Percentiles rank a stretch among this genome's conserved stretches.
Conservation (phyloP, 257 asterid species). For the Handroanthus guayacan region DNA sequence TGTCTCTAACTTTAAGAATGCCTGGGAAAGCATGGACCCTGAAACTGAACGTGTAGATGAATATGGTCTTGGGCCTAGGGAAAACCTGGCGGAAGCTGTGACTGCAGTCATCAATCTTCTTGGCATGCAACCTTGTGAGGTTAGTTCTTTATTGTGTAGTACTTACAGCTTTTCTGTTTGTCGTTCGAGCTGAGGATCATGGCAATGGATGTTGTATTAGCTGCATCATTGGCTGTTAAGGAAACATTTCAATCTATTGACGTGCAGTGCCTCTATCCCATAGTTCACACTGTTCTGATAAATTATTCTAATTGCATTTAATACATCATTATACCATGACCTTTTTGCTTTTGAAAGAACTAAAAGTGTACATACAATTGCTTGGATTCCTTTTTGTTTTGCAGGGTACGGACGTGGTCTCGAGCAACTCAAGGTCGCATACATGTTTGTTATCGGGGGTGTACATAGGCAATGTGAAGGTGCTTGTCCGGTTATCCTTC, state of each 20-base stretch:
- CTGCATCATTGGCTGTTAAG: neutral
- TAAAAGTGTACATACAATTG: neutral
- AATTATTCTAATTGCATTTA: neutral
- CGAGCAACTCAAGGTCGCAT: constrained; percentile 91
- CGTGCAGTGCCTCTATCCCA: neutral
- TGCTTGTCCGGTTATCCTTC: constrained; percentile 85
- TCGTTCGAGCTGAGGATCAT: neutral
- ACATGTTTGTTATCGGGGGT: constrained; percentile 91
- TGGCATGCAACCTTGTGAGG: constrained; percentile 99
- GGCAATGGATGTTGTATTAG: neutral
- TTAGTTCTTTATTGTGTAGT: constrained; percentile 41
- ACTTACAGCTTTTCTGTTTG: neutral
- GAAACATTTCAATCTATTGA: neutral
- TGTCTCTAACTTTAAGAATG: constrained; percentile 93
- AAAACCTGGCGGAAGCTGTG: constrained; percentile 88
- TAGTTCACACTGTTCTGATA: neutral
- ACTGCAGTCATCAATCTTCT: constrained; percentile 87
- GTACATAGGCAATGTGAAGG: constrained; percentile 87
- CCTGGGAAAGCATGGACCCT: constrained; percentile 93
- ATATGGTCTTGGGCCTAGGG: constrained; percentile 97
- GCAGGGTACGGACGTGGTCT: constrained; percentile 91
- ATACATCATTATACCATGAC: no score
- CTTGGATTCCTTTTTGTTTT: constrained; percentile 1
- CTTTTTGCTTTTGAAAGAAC: no score
- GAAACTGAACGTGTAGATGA: constrained; percentile 82